Percentiles rank a stretch among this genome's conserved stretches.
phyloP scores from a whole-genome alignment of 2,329 filamentous ascomycete genomes.

The Pestalotiopsis sp. region DNA sequence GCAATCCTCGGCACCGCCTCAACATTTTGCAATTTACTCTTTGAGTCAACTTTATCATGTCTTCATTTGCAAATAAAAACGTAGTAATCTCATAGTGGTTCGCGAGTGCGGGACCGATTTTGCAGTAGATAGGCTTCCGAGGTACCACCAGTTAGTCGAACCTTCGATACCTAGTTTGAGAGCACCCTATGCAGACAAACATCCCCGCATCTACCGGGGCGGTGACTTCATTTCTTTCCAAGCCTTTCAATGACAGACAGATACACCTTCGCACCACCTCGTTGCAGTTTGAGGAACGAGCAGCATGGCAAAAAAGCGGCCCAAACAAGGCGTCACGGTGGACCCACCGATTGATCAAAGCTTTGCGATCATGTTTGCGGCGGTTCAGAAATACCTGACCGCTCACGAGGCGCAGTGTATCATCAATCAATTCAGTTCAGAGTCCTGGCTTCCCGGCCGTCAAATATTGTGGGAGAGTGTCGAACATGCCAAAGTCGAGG shows the following conservation, averaged over 20 bases:
- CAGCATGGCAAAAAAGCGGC: neutral
- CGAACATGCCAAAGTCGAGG: neutral
- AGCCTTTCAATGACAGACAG: neutral
- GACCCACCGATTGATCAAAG: neutral
- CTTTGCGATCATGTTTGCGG: neutral
- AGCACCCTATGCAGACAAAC: neutral
- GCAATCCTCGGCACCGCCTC: too few species aligned
- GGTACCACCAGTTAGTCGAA: neutral
- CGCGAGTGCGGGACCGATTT: too few species aligned
- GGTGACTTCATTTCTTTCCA: neutral
- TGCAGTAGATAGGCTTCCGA: too few species aligned
- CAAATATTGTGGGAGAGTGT: constrained; percentile 3
- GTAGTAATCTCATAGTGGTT: too few species aligned
- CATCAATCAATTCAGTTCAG: neutral
- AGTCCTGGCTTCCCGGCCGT: neutral
- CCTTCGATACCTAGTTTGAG: neutral
- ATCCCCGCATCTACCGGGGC: neutral
- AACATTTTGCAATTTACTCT: too few species aligned
- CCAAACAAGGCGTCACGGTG: neutral
- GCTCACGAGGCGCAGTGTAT: neutral
- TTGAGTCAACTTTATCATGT: too few species aligned
- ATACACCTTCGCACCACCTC: neutral
- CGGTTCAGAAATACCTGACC: neutral
- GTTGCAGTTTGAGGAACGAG: neutral
- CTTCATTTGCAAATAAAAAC: too few species aligned